These are phyloP conservation scores for Grifola frondosa DNA, from an alignment of 1,284 basidiomycete species.

Conservation along the genomic window DNA sequence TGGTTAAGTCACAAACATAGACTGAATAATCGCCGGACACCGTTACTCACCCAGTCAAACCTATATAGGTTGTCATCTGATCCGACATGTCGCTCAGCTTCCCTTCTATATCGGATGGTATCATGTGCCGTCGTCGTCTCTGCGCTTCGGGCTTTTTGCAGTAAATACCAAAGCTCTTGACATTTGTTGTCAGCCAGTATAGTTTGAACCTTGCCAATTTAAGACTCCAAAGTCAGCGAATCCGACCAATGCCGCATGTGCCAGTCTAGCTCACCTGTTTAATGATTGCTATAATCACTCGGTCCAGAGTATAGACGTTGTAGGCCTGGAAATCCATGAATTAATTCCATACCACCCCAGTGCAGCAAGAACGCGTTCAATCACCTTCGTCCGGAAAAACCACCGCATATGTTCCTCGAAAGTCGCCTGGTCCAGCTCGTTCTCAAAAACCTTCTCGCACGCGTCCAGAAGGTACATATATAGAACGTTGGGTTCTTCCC, in stretches of 20 bases:
- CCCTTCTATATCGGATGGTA: conserved; percentile 87
- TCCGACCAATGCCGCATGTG: conserved; percentile 1
- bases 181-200: conserved; percentile 74
- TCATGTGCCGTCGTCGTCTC: conserved; percentile 67
- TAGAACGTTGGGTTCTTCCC: conserved; percentile 53
- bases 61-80: conserved; percentile 91
- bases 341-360: conserved; percentile 11
- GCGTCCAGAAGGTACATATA: conserved; percentile 90
- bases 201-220: conserved; percentile 70
- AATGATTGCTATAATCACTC: conserved; percentile 82
- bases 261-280: conserved; percentile 71
- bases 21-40: neutral
- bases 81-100: conserved; percentile 84
- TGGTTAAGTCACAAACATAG: neutral
- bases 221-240: conserved; percentile 1
- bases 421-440: conserved; percentile 84
- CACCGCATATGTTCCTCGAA: conserved; percentile 96
- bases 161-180: conserved; percentile 67
- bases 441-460: conserved; percentile 93
- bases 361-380: neutral
- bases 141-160: conserved; percentile 53
- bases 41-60: conserved; percentile 80
- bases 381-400: conserved; percentile 94
- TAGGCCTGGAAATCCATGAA: conserved; percentile 56
- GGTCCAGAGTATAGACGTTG: conserved; percentile 89